phyloP scores from a whole-genome alignment of 2,329 filamentous ascomycete genomes.

The Talaromyces sp. region DNA sequence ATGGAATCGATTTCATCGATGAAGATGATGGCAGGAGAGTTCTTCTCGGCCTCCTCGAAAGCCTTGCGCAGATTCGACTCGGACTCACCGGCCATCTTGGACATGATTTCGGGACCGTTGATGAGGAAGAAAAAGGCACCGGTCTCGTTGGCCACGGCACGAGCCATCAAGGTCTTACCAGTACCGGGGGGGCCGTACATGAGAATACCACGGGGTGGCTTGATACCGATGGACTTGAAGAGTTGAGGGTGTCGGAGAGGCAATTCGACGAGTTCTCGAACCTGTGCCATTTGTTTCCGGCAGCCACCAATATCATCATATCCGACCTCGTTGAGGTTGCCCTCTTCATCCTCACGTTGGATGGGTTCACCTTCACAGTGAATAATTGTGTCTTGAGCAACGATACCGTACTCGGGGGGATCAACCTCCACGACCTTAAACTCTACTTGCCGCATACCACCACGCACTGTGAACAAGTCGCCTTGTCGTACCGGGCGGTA shows the following conservation, averaged over 20 bases:
- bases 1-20: constrained; percentile 98
- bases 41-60: constrained; percentile 98
- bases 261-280: constrained; percentile 96
- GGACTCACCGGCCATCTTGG: constrained; percentile 99
- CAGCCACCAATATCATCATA: constrained; percentile 99
- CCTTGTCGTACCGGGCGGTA: constrained; percentile 96
- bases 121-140: constrained; percentile 99
- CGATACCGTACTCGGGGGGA: constrained; percentile 96
- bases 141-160: constrained; percentile 98
- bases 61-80: constrained; percentile 99
- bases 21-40: constrained; percentile 97
- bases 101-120: constrained; percentile 95
- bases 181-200: constrained; percentile 99
- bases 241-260: constrained; percentile 94
- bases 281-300: constrained; percentile 99
- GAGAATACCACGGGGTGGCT: constrained; percentile 98
- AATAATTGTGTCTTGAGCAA: constrained; percentile 97
- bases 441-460: constrained; percentile 97
- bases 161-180: constrained; percentile 99
- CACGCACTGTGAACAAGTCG: constrained; percentile 93
- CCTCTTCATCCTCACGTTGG: constrained; percentile 97
- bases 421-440: constrained; percentile 99
- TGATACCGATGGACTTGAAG: constrained; percentile 99
- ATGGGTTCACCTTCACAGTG: constrained; percentile 97
- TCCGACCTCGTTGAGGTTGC: constrained; percentile 97